A percentile compares a stretch with the other conserved stretches of the same genome.
These are phyloP conservation scores for Microascus cirrosus DNA, from an alignment of 2,329 filamentous ascomycete genomes.

Conservation along the genomic window DNA sequence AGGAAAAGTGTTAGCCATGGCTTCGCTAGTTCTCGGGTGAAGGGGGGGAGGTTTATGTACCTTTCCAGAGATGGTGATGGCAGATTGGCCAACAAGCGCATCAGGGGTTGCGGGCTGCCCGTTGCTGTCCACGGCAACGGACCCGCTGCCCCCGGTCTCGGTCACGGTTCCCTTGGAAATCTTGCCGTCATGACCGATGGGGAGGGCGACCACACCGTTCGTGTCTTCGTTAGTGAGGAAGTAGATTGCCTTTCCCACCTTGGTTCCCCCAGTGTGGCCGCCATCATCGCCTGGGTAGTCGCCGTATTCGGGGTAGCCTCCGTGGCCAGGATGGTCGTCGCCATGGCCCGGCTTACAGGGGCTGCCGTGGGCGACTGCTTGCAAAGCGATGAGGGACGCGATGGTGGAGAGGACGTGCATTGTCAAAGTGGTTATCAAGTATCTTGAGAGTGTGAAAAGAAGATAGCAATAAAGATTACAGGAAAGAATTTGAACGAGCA, in stretches of 20 bases:
- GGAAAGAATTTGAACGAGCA: too few species aligned
- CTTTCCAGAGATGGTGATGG: constrained; percentile 35
- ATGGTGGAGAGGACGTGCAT: too few species aligned
- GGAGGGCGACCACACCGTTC: constrained; percentile 38
- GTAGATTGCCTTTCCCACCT: constrained; percentile 35
- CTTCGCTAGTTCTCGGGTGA: background rate
- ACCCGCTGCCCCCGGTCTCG: constrained; percentile 34
- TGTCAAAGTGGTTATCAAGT: too few species aligned
- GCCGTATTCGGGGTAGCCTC: too few species aligned
- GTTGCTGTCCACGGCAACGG: constrained; percentile 23
- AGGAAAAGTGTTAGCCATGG: constrained; percentile 2
- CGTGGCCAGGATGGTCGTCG: too few species aligned
- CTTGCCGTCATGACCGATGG: constrained; percentile 32
- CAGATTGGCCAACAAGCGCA: constrained; percentile 36
- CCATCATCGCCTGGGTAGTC: too few species aligned
- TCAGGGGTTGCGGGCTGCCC: constrained; percentile 33
- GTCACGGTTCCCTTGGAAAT: constrained; percentile 29
- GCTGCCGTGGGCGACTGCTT: background rate
- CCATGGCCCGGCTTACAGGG: too few species aligned
- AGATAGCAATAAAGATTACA: too few species aligned
- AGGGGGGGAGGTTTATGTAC: constrained; percentile 21
- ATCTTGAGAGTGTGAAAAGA: too few species aligned
- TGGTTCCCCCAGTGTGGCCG: too few species aligned
- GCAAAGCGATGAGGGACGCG: too few species aligned
- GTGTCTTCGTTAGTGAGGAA: constrained; percentile 39